Evolutionary conservation across 2,329 filamentous ascomycete genomes (phyloP), one percentile per base, ranked within the genome.

Genomic region (Fusarium nelsonii): DNA sequence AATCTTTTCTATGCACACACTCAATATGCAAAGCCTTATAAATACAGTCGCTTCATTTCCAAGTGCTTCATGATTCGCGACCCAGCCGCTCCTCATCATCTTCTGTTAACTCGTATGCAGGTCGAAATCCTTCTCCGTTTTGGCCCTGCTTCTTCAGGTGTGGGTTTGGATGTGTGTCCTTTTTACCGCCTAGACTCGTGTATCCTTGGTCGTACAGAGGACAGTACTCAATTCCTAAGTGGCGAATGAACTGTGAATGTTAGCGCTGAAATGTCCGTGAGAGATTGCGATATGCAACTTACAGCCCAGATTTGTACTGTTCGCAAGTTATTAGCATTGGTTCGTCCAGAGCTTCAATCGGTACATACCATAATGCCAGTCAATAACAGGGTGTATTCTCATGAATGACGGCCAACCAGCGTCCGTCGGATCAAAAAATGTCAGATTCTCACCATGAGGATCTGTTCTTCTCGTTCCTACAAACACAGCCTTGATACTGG

Each of bases 301-400:
- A 97, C 94, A 18, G 90, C 88, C 96, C 96, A 98, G 55, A 98
- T 95, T 78, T 98, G 95, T 12, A 89, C 68, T 69, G n/a, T 57
- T 40, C 0, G 2, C 5, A 26, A 6, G 11, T 3, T 8, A 23
- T 69, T n/a, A 69, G 67, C 32, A 36, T 40, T 41, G 20, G 10
- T 52, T 23, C 4, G n/a, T 44, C 12, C 0, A 12, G 6, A 5
- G 7, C 3, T 4, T n/a, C 32, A 8, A 14, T 26, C 2, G 14
- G 2, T 6, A 44, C 65, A 8, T 66, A 69, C 67, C 77, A 63
- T 68, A 97, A 78, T 96, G 93, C 96, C 96, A 99, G 80, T 99
- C 96, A 76, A 99, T 94, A 11, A 99, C 92, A 0, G 96, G 95
- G 79, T 99, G 94, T 63, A 98, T 86, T 61, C 96, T 88, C 90